phyloP scores from a whole-genome alignment of 768 basidiomycete species.

The Suillus hirtellus region DNA sequence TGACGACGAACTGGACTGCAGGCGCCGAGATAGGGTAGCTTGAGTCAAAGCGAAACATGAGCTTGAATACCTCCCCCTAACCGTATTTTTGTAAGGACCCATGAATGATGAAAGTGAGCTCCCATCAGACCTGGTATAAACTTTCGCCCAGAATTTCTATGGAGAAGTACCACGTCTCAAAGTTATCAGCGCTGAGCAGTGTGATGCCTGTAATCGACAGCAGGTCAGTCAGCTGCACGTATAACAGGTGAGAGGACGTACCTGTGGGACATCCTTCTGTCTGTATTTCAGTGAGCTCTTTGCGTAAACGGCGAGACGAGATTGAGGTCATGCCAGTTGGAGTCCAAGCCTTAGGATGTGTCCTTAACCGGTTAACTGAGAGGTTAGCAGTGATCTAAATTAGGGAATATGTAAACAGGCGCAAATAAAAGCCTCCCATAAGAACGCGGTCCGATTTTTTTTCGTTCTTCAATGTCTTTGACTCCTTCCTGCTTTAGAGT shows the following conservation, averaged over 20 bases:
- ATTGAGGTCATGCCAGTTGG: conserved; percentile 56
- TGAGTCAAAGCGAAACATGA: conserved; percentile 80
- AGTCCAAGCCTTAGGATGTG: conserved; percentile 18
- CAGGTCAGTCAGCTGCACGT: background rate
- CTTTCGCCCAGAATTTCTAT: conserved; percentile 86
- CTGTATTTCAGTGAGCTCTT: conserved; percentile 70
- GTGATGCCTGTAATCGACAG: conserved; percentile 58
- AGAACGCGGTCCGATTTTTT: conserved; percentile 15
- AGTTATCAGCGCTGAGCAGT: conserved; percentile 74
- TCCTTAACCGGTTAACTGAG: background rate
- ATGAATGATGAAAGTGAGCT: conserved; percentile 8
- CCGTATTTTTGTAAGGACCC: background rate
- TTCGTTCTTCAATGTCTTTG: conserved; percentile 35
- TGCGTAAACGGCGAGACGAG: conserved; percentile 62
- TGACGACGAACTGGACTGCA: conserved; percentile 82
- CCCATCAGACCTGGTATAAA: conserved; percentile 58
- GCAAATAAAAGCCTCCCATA: conserved; percentile 39
- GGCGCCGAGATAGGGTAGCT: conserved; percentile 87
- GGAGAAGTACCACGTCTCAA: conserved; percentile 73
- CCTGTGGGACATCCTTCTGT: conserved; percentile 68
- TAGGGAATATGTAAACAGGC: conserved; percentile 31
- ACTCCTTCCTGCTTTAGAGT: conserved; percentile 66
- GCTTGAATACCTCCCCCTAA: conserved; percentile 74
- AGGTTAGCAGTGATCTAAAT: conserved; percentile 13
- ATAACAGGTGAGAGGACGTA: conserved; percentile 22